Evolutionary conservation across 805 yeast genomes (phyloP).

Genomic region (Lachancea mirantina): DNA sequence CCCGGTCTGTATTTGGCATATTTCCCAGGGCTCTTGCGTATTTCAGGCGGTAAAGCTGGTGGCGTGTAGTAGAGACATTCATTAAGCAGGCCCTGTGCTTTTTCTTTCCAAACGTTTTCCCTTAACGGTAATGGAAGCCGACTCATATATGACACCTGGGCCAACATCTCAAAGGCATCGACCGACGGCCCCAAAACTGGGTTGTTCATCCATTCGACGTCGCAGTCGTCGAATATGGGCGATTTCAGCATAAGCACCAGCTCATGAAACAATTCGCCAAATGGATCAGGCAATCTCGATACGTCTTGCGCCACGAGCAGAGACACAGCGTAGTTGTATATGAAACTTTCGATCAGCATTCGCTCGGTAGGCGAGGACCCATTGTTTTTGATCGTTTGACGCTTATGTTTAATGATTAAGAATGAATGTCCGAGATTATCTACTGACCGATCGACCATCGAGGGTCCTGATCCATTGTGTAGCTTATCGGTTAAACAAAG

Average conservation of each 20-base stretch:
- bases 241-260: constrained; percentile 14
- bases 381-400: constrained; percentile 5
- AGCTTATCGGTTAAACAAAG: constrained; percentile 15
- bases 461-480: constrained; percentile 13
- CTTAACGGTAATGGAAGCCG: constrained; percentile 14
- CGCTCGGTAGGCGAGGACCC: constrained; percentile 16
- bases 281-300: constrained; percentile 15
- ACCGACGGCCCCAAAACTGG: constrained; percentile 36
- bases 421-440: constrained; percentile 16
- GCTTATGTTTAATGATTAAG: constrained; percentile 14
- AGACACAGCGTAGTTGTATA: constrained; percentile 19
- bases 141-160: constrained; percentile 34
- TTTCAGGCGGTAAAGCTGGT: constrained; percentile 14
- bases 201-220: constrained; percentile 36
- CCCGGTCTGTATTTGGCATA: constrained; percentile 17
- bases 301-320: constrained; percentile 14
- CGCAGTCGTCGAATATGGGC: constrained; percentile 22
- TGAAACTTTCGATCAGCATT: constrained; percentile 17
- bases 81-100: constrained; percentile 13
- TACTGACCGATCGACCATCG: constrained; percentile 16
- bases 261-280: constrained; percentile 12
- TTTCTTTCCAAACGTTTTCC: constrained; percentile 11
- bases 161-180: constrained; percentile 31
- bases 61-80: constrained; percentile 19
- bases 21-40: constrained; percentile 13